Base-by-base conservation (phyloP, 202 grass and related monocot genomes). In the Thinopyrum obtusiflorum region DNA sequence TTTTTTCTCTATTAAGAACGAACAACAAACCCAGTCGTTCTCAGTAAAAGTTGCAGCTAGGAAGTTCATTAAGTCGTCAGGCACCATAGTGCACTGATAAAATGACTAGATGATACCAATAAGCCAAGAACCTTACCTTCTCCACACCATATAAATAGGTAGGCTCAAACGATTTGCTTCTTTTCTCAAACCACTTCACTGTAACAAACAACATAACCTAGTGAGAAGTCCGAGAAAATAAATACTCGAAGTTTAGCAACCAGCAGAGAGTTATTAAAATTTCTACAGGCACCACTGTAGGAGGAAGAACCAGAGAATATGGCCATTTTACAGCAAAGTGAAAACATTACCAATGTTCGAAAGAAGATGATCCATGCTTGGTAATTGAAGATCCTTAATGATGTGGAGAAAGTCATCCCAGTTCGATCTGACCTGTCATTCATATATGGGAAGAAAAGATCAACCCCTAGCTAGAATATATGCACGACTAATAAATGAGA, bases 181-280 rank as follows among this genome's bases (percentile, higher is more conserved):
- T 94, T 70, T 79, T 92, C 88, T 99, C 97, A 88, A 99, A 93
- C 92, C 93, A 99, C 36, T 94, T 92, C 73, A 99, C 97, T 99
- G 88, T 73, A 86, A 87, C 53, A 94, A 79, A 86, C 42, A 90
- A 93, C 66, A 90, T 31, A 87, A 77, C 63, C 59, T 81, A 89
- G 21, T 29, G 18, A 80, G 35, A 81, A 81, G 73, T 87, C 79
- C 79, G 29, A 74, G 15, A 82, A 88, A 90, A 88, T 59, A 47
- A 79, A 63, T 29, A 32, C 23, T 61, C 4, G n/a, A 27, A 80
- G 29, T 62, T 62, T 53, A 40, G 47, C 57, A 84, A 17, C 7
- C 31, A 80, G 75, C 63, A 65, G 10, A 51, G 62, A 60, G 49
- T 60, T 44, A 59, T 24, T 29, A 73, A 66, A 69, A 80, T 39